Evolutionary conservation across 345 rosid species (phyloP).

Genomic region (Xanthoceras sorbifolium): DNA sequence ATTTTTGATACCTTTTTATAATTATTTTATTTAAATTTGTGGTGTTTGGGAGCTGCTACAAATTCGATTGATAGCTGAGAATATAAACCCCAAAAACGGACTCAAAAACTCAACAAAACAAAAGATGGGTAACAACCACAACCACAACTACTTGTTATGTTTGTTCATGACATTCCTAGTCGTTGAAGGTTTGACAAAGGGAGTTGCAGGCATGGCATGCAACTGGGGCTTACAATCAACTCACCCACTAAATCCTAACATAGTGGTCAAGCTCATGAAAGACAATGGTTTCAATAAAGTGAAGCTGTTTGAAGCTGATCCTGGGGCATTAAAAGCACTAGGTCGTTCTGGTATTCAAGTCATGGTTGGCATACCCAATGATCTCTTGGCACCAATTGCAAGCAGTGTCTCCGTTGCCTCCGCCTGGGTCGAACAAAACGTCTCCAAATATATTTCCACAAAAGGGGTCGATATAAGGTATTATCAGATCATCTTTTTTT

Average conservation of each 20-base stretch:
- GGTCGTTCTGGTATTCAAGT: conserved; percentile 87
- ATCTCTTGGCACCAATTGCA: conserved; percentile 63
- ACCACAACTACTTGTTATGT: conserved; percentile 8
- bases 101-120: not conserved
- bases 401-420: conserved; percentile 54
- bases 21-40: no score
- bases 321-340: conserved; percentile 71
- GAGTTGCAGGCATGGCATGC: conserved; percentile 59
- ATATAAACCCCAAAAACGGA: not conserved
- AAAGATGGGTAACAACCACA: conserved; percentile 31
- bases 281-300: conserved; percentile 88
- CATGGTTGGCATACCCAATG: conserved; percentile 94
- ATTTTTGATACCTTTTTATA: conserved; percentile 16
- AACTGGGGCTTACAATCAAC: conserved; percentile 81
- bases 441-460: conserved; percentile 60
- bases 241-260: conserved; percentile 63
- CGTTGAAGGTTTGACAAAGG: conserved; percentile 20
- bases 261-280: conserved; percentile 65
- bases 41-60: conserved; percentile 8
- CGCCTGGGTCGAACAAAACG: conserved; percentile 73
- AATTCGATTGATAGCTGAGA: not conserved
- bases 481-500: not conserved
- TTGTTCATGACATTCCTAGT: conserved; percentile 28
- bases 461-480: conserved; percentile 74
- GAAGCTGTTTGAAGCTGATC: conserved; percentile 89